Evolutionary conservation across 192 early-diverging fungal genomes (phyloP), one percentile per base, ranked within the genome.

Genomic region (Coemansia pectinata): DNA sequence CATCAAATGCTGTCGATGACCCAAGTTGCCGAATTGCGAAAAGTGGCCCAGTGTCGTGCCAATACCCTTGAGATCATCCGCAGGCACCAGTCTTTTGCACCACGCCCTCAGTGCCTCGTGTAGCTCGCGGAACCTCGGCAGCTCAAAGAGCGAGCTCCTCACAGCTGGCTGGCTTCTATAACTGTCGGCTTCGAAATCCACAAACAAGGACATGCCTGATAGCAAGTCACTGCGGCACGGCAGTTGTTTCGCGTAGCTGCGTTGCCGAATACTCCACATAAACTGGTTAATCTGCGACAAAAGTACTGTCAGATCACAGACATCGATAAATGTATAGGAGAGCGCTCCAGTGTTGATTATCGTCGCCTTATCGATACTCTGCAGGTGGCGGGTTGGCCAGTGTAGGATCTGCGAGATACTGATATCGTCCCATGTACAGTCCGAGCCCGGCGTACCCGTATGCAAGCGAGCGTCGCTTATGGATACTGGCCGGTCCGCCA

Each of bases 381-480:
- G 50, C 39, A 74, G 59, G 57, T 82, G 79, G 5, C 71, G 79
- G 1, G 74, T 76, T 0, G 79, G 79, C 79, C 79, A 82, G 58
- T 82, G 67, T 69, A 75, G 62, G 31, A 82, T 82, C 55, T 77
- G 79, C 12, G 79, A 68, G 38, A 82, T 70, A 15, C 74, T 67
- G 12, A 77, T 52, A 55, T 82, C 79, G 62, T 82, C 79, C 79
- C 79, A 82, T 48, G 71, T 77, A 27, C 55, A 65, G 65, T 82
- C 79, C 0, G 74, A 82, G 9, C 79, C 79, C 10, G 79, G 79
- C 21, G 71, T 65, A 23, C 58, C 40, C 5, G 76, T 73, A 39
- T 69, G 76, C 25, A 82, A 63, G 19, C 71, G 74, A 27, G 71
- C 62, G 29, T 64, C 58, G 65, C 67, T 71, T 33, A 82, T 73